A percentile compares a stretch with the other conserved stretches of the same genome.
Conservation (phyloP, 2,329 filamentous ascomycete species). For the Aureobasidium sp. region DNA sequence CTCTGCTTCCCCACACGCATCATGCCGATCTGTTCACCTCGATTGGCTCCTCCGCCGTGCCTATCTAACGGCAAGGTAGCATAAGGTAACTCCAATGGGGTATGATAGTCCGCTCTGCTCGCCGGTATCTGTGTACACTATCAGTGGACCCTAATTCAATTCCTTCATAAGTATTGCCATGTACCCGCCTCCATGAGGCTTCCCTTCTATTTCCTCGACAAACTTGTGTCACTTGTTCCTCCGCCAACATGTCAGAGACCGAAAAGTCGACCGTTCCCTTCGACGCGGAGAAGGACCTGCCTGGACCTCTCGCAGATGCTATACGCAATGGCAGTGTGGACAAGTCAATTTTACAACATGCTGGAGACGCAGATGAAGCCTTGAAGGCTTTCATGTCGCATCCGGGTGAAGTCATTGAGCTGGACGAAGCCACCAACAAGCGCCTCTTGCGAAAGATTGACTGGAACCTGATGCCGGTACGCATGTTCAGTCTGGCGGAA, state of each 20-base stretch:
- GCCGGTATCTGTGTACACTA: constrained; percentile 1
- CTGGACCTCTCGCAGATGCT: constrained; percentile 23
- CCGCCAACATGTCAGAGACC: neutral
- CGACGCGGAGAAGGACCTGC: constrained; percentile 23
- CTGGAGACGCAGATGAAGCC: constrained; percentile 54
- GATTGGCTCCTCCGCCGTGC: constrained; percentile 1
- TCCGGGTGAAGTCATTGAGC: constrained; percentile 44
- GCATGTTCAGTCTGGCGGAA: neutral
- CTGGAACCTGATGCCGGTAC: constrained; percentile 51
- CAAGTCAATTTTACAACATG: constrained; percentile 42
- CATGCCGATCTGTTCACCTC: neutral
- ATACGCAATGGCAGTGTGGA: constrained; percentile 25
- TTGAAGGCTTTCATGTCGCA: constrained; percentile 48
- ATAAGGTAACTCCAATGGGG: neutral
- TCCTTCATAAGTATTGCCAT: neutral
- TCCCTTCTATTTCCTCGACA: neutral
- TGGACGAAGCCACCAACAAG: constrained; percentile 52
- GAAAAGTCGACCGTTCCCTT: neutral
- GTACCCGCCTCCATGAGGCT: neutral
- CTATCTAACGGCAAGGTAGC: constrained; percentile 6
- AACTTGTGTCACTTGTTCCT: neutral
- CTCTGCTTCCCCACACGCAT: neutral
- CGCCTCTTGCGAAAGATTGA: constrained; percentile 57
- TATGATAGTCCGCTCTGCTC: constrained; percentile 3
- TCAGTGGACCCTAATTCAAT: neutral